Percentiles rank a stretch among this genome's conserved stretches.
phyloP scores from a whole-genome alignment of 805 yeast genomes.

The Spathaspora gorwiae region DNA sequence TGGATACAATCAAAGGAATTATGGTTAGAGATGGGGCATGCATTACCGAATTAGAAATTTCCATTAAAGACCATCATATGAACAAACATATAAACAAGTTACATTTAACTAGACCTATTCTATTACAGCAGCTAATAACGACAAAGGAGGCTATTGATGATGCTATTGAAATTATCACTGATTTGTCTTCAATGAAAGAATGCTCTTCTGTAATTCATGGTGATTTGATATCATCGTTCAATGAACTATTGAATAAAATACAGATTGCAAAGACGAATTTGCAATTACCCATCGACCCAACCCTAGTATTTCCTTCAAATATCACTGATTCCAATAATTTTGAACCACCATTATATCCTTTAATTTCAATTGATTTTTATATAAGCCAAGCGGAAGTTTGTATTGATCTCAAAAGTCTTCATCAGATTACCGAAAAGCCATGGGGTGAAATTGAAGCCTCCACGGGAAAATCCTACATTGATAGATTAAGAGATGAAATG shows the following conservation, averaged over 20 bases:
- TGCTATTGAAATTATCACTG: conserved; percentile 21
- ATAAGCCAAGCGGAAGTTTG: conserved; percentile 60
- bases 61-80: conserved; percentile 38
- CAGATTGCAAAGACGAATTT: conserved; percentile 31
- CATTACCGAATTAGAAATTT: conserved; percentile 44
- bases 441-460: conserved; percentile 53
- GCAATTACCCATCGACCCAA: conserved; percentile 43
- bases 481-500: conserved; percentile 52
- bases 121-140: conserved; percentile 43
- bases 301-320: conserved; percentile 55
- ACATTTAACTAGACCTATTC: conserved; percentile 26
- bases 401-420: conserved; percentile 52
- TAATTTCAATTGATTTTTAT: conserved; percentile 53
- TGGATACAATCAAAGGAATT: conserved; percentile 57
- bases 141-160: conserved; percentile 42
- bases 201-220: conserved; percentile 8
- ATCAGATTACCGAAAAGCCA: conserved; percentile 50
- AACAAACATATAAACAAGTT: conserved; percentile 29
- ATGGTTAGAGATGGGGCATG: conserved; percentile 52
- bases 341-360: conserved; percentile 44
- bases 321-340: conserved; percentile 32
- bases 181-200: background rate
- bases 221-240: conserved; percentile 20
- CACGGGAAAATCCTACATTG: conserved; percentile 51
- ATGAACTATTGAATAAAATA: conserved; percentile 21